Percentiles rank a stretch among this genome's conserved stretches.
These are phyloP conservation scores for Monilinia vaccinii-corymbosi DNA, from an alignment of 2,329 filamentous ascomycete species.

Conservation along the genomic window DNA sequence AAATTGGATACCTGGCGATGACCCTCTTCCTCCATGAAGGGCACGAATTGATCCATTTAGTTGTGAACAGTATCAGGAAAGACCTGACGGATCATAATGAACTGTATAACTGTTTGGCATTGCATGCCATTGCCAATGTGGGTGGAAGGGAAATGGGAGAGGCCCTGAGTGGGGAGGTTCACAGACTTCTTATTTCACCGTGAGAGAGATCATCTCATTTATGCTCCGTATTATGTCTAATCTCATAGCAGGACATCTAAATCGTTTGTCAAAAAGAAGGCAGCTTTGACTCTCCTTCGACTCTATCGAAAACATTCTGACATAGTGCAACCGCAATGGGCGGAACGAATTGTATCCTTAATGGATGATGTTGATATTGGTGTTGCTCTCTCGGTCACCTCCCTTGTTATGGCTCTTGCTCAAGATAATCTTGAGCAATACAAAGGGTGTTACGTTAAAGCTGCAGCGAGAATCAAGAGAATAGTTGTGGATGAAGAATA, in stretches of 20 bases:
- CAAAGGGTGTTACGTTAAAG: constrained; percentile 89
- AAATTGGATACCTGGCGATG: constrained; percentile 96
- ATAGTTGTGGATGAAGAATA: constrained; percentile 88
- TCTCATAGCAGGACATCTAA: constrained; percentile 59
- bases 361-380: constrained; percentile 96
- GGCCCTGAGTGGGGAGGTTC: constrained; percentile 82
- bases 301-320: constrained; percentile 90
- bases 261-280: constrained; percentile 98
- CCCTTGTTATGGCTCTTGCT: constrained; percentile 84
- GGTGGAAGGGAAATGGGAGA: constrained; percentile 96
- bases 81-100: constrained; percentile 93
- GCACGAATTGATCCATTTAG: constrained; percentile 89
- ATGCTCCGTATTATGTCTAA: background rate
- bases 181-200: constrained; percentile 90
- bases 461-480: constrained; percentile 78
- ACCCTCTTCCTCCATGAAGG: constrained; percentile 95
- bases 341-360: constrained; percentile 93
- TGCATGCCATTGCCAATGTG: constrained; percentile 97
- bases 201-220: constrained; percentile 39
- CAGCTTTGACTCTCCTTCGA: constrained; percentile 82
- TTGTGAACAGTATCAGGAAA: constrained; percentile 97
- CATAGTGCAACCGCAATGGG: constrained; percentile 95
- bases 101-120: constrained; percentile 89
- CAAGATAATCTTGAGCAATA: constrained; percentile 94
- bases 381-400: constrained; percentile 90